Evolutionary conservation across 768 basidiomycete genomes (phyloP).

Genomic region (Amanita pallidorosea): DNA sequence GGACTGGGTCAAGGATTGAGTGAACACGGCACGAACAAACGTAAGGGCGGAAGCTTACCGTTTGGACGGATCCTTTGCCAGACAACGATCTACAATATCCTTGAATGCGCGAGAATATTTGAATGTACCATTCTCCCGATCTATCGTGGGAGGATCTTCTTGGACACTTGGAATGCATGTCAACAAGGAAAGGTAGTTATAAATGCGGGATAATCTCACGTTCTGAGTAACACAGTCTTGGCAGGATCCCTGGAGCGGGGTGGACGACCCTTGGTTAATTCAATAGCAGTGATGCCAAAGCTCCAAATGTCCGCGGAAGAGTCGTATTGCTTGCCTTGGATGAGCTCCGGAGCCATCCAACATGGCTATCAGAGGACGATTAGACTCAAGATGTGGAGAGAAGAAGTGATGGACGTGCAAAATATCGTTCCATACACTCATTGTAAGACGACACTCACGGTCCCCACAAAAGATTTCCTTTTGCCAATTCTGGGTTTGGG

Average conservation of each 20-base stretch:
- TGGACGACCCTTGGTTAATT: conserved; percentile 78
- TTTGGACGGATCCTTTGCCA: conserved; percentile 74
- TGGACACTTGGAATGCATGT: conserved; percentile 39
- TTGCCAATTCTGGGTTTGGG: conserved; percentile 50
- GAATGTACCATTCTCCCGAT: conserved; percentile 58
- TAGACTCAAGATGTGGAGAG: background rate
- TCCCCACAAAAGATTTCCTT: conserved; percentile 88
- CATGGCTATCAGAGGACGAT: conserved; percentile 44
- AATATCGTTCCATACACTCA: background rate
- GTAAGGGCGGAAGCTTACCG: conserved; percentile 32
- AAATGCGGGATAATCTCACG: conserved; percentile 25
- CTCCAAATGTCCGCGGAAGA: conserved; percentile 92
- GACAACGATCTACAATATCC: conserved; percentile 73
- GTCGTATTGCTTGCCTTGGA: conserved; percentile 77
- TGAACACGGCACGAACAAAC: background rate
- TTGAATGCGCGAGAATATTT: conserved; percentile 77
- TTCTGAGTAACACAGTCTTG: conserved; percentile 64
- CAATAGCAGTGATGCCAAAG: conserved; percentile 90
- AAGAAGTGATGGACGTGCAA: background rate
- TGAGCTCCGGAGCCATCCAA: conserved; percentile 97
- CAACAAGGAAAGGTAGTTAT: background rate
- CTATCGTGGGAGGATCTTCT: conserved; percentile 67
- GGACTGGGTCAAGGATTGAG: conserved; percentile 35
- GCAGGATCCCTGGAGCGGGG: conserved; percentile 74
- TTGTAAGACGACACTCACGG: conserved; percentile 31